Base-by-base conservation (phyloP, 176 grass and related monocot species). In the Avena sativa region DNA sequence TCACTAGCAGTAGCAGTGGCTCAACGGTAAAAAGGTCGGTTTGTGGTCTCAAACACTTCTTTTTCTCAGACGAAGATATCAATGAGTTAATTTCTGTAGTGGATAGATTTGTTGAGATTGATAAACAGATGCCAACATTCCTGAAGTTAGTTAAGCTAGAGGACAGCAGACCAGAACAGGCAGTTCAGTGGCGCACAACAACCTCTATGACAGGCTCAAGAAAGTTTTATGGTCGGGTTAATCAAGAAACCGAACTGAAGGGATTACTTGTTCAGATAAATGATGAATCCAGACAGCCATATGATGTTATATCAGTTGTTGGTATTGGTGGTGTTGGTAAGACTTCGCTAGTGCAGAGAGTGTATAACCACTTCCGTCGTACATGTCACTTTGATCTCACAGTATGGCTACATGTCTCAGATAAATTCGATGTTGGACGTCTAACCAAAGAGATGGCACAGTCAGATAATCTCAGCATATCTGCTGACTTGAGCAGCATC, bases 321-420 rank as follows among this genome's bases (percentile, higher is more conserved):
- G 92, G 92, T 6, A 56, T 85, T 52, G 93, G 77, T 0, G 89
- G 89, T 74, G 76, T 94, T 2, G 89, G 92, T 62, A 94, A 94
- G 49, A 89, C 89, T 17, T 84, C 93, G 0, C 40, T 92, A 47
- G 71, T 86, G 6, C 82, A 89, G 17, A 79, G 12, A 15, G 32
- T 85, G 17, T 89, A 89, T 15, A 66, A 4, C 32, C 8, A 85
- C 9, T 57, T 66, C 16, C 8, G 8, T 66, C 67, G 0, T 32
- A 47, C 16, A 46, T 0, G 12, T 47, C 21, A 85, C 17, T 89
- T 85, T 7, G 16, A 85, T 66, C 52, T 89, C 3, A 21, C 71
- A 43, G 76, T 25, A 20, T 89, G 87, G 87, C 47, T 89, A 8
- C 49, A 85, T 80, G 87, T 89, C 8, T 89, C 76, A 2, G 75